These are phyloP conservation scores for Chamaenerion angustifolium DNA, from an alignment of 345 rosid species.

Conservation along the genomic window DNA sequence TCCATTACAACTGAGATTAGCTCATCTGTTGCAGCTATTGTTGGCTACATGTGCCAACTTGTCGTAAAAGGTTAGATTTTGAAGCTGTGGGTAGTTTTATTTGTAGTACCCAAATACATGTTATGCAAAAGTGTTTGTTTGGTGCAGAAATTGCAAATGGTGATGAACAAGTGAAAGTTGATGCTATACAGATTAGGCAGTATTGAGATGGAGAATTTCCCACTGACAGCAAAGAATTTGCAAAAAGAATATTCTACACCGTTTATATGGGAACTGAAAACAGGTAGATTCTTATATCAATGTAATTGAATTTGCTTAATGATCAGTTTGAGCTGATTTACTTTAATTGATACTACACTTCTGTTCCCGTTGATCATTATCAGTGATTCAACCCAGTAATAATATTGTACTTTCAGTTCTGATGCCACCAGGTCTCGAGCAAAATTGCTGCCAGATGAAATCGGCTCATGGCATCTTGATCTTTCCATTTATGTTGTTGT, in stretches of 20 bases:
- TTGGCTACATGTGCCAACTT: conserved; percentile 99
- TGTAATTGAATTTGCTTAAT: background rate
- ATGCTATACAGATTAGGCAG: conserved; percentile 71
- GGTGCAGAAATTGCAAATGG: conserved; percentile 69
- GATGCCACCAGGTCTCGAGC: conserved; percentile 56
- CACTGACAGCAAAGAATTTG: conserved; percentile 80
- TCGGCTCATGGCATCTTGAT: conserved; percentile 94
- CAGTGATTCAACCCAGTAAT: conserved; percentile 2
- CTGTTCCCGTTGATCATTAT: background rate
- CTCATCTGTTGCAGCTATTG: conserved; percentile 95
- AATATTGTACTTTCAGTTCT: conserved; percentile 41
- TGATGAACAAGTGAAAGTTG: conserved; percentile 87
- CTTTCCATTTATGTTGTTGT: conserved; percentile 67
- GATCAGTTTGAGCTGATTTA: background rate
- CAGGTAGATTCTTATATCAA: conserved; percentile 32
- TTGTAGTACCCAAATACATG: background rate
- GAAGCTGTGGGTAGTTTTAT: background rate
- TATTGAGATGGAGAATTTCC: conserved; percentile 64
- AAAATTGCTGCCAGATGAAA: conserved; percentile 70
- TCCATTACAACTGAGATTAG: too few species aligned
- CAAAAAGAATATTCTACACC: conserved; percentile 81
- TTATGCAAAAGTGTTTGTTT: background rate
- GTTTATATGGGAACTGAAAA: conserved; percentile 93
- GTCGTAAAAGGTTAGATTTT: conserved; percentile 61
- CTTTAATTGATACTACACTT: too few species aligned